Conservation (phyloP, 2,329 filamentous ascomycete species). For the Gliomastix tumulicola region DNA sequence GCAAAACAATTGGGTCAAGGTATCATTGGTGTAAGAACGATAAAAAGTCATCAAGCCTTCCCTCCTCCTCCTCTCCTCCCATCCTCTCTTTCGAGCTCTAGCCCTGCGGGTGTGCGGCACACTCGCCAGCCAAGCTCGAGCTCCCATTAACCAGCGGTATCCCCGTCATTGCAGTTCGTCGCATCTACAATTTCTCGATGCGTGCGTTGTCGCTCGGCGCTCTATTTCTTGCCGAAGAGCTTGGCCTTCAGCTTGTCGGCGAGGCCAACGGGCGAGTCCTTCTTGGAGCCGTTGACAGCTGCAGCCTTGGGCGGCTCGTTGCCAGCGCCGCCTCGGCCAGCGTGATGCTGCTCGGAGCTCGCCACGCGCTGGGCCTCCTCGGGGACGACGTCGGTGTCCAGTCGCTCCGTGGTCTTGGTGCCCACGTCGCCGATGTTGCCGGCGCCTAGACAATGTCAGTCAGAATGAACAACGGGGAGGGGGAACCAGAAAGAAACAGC, state of each 20-base stretch:
- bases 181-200: too few species aligned
- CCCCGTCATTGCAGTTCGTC: too few species aligned
- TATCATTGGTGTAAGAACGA: too few species aligned
- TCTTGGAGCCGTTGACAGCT: constrained; percentile 18
- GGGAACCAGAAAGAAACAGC: neutral
- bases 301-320: constrained; percentile 35
- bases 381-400: constrained; percentile 46
- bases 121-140: too few species aligned
- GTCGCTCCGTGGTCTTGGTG: constrained; percentile 27
- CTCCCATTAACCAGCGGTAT: too few species aligned
- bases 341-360: constrained; percentile 44
- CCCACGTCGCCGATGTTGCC: constrained; percentile 51
- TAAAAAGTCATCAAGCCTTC: too few species aligned
- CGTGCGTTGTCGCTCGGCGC: too few species aligned
- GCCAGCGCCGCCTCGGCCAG: constrained; percentile 53
- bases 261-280: constrained; percentile 29
- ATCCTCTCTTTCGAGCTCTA: too few species aligned
- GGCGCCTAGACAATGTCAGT: too few species aligned
- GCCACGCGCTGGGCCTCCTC: constrained; percentile 42
- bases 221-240: constrained; percentile 43
- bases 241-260: constrained; percentile 53
- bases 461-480: neutral
- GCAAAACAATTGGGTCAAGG: too few species aligned
- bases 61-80: too few species aligned
- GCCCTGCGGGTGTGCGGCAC: too few species aligned